Evolutionary conservation across 192 early-diverging fungal species (phyloP).

Genomic region (Umbelopsis vinacea): DNA sequence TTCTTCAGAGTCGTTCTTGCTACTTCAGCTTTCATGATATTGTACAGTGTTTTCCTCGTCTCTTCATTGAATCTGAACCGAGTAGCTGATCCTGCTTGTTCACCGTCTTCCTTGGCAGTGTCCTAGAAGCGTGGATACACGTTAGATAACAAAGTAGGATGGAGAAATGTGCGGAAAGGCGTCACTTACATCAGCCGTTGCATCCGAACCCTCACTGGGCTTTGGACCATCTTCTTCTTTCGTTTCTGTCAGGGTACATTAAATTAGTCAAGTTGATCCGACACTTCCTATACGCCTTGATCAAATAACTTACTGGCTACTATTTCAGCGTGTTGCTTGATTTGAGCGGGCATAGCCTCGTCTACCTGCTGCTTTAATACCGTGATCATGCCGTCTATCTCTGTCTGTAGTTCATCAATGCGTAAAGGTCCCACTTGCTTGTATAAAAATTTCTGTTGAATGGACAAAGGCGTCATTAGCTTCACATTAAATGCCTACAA

Average conservation of each 20-base stretch:
- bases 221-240: conserved; percentile 3
- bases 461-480: neutral
- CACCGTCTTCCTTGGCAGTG: conserved; percentile 2
- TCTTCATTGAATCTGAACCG: conserved; percentile 44
- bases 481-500: neutral
- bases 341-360: conserved; percentile 35
- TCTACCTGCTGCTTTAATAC: conserved; percentile 29
- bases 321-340: conserved; percentile 19
- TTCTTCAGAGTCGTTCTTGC: conserved; percentile 25
- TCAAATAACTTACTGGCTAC: conserved; percentile 22
- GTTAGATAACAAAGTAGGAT: neutral
- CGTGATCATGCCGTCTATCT: conserved; percentile 32
- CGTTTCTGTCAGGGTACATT: neutral
- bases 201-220: neutral
- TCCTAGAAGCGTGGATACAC: neutral
- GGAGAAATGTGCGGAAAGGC: neutral
- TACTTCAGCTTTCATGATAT: conserved; percentile 40
- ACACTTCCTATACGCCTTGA: neutral
- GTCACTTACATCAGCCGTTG: neutral
- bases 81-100: neutral
- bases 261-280: neutral
- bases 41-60: conserved; percentile 27
- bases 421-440: conserved; percentile 33
- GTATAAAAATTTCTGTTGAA: conserved; percentile 33
- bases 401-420: conserved; percentile 31